Conservation (phyloP, 305 asterid species). For the Petunia hybrid region DNA sequence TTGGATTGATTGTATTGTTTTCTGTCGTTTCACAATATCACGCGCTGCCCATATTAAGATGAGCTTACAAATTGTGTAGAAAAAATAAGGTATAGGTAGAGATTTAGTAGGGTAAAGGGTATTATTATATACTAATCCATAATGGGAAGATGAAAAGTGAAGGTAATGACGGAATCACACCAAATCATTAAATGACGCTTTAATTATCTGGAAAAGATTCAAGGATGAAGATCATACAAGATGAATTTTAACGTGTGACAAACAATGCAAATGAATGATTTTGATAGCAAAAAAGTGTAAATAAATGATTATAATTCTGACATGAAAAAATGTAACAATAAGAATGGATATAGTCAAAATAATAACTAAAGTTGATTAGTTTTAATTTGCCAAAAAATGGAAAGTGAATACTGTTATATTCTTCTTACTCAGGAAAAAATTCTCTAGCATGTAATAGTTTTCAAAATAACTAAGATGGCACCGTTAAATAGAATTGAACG, state of each 20-base stretch:
- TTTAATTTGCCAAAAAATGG: not conserved
- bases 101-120: too few relatives aligned
- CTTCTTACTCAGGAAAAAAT: not conserved
- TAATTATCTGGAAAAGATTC: not conserved
- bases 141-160: too few relatives aligned
- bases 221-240: not conserved
- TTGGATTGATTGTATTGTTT: too few relatives aligned
- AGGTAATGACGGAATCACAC: too few relatives aligned
- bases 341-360: not conserved
- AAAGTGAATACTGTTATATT: not conserved
- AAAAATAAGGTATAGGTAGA: too few relatives aligned
- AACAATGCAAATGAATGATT: not conserved
- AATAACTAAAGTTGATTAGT: not conserved
- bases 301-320: not conserved
- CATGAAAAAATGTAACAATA: not conserved
- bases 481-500: not conserved
- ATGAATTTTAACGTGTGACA: not conserved
- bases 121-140: too few relatives aligned
- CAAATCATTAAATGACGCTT: too few relatives aligned
- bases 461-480: slow-evolving; percentile 7
- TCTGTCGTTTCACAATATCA: too few relatives aligned
- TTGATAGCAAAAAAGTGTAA: slow-evolving; percentile 1
- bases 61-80: too few relatives aligned
- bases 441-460: not conserved
- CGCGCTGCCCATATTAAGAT: too few relatives aligned